These are phyloP conservation scores for Yarrowia deformans DNA, from an alignment of 805 yeast genomes.

Conservation along the genomic window DNA sequence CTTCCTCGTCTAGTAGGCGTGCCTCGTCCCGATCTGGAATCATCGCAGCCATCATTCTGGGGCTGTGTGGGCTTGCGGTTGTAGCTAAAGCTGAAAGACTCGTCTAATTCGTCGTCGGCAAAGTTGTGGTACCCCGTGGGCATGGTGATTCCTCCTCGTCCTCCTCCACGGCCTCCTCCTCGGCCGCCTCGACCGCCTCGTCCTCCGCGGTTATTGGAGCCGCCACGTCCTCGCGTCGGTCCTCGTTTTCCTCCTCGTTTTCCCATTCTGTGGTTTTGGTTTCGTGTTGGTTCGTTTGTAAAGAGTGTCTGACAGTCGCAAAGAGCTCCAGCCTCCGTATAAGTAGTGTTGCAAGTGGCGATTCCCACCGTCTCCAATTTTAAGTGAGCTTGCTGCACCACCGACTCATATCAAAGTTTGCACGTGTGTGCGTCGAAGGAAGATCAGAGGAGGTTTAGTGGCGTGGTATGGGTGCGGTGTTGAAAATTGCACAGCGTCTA, in stretches of 20 bases:
- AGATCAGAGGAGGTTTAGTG: background rate
- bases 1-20: constrained; percentile 2
- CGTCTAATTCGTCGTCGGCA: constrained; percentile 17
- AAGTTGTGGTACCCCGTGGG: constrained; percentile 9
- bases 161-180: constrained; percentile 15
- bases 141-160: constrained; percentile 14
- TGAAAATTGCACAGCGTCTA: no score
- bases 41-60: background rate
- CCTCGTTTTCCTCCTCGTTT: constrained; percentile 38
- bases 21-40: background rate
- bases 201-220: constrained; percentile 8
- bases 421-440: constrained; percentile 5
- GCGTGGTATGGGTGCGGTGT: no score
- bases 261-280: background rate
- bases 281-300: background rate
- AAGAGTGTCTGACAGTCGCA: background rate
- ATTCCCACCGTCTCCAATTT: background rate
- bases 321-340: background rate
- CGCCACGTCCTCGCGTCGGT: constrained; percentile 21
- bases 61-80: background rate
- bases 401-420: constrained; percentile 36
- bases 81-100: background rate
- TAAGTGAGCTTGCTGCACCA: constrained; percentile 26
- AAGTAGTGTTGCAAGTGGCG: constrained; percentile 3
- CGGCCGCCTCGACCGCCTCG: constrained; percentile 12